Conservation (phyloP, 805 yeast genomes). For the Ogataea trehaloabstinens region DNA sequence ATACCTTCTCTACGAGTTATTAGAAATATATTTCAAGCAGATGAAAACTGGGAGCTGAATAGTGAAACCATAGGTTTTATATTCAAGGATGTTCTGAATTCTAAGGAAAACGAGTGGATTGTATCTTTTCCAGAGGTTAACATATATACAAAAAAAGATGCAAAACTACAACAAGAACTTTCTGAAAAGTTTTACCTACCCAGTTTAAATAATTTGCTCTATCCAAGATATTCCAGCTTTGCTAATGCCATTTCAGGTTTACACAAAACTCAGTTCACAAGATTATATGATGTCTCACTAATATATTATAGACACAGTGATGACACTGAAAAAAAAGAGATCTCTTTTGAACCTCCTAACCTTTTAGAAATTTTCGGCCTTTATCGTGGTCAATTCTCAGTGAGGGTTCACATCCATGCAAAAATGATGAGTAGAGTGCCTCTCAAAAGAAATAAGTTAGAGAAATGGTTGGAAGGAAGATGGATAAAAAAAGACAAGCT, state of each 20-base stretch:
- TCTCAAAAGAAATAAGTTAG: slow-evolving; percentile 50
- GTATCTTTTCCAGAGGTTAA: slow-evolving; percentile 86
- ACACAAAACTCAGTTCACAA: slow-evolving; percentile 38
- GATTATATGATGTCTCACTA: slow-evolving; percentile 57
- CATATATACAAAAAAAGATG: slow-evolving; percentile 51
- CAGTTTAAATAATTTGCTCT: slow-evolving; percentile 55
- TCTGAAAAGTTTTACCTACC: slow-evolving; percentile 62
- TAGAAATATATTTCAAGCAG: slow-evolving; percentile 48
- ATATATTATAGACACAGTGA: slow-evolving; percentile 34
- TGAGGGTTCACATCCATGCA: slow-evolving; percentile 48
- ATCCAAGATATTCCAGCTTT: slow-evolving; percentile 72
- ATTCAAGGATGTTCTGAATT: slow-evolving; percentile 36
- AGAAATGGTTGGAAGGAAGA: slow-evolving; percentile 70
- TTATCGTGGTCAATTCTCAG: slow-evolving; percentile 28
- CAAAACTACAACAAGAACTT: slow-evolving; percentile 50
- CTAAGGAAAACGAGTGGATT: slow-evolving; percentile 51
- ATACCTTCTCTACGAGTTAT: slow-evolving; percentile 54
- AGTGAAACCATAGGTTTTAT: slow-evolving; percentile 29
- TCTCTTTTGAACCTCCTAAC: slow-evolving; percentile 34
- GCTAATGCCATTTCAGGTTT: slow-evolving; percentile 46
- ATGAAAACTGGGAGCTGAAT: slow-evolving; percentile 70
- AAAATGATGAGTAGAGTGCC: slow-evolving; percentile 50
- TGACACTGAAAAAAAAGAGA: slow-evolving; percentile 3
- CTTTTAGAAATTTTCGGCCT: slow-evolving; percentile 37
- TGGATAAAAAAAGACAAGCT: slow-evolving; percentile 72